Base-by-base conservation (phyloP, 2,329 filamentous ascomycete genomes). In the Sarocladium strictum region DNA sequence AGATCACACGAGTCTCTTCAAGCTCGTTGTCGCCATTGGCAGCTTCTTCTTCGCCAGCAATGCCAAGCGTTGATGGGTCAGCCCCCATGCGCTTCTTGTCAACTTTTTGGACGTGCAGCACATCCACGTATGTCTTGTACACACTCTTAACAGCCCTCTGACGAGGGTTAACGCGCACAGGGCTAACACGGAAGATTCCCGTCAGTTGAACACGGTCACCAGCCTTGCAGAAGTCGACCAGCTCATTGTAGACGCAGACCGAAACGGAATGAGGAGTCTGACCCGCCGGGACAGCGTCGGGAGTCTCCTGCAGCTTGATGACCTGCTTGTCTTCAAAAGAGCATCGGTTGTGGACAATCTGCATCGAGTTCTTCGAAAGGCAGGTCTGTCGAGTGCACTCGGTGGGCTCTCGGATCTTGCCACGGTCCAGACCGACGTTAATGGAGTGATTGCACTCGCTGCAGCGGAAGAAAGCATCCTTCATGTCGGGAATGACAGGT, bases 401-500 rank as follows among this genome's bases (percentile, higher is more conserved):
- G 1, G 90, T 97, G 2, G 94, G 94, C 69, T 99, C 94, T 21
- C 90, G 86, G 64, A 99, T 99, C 74, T 93, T 94, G 69, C 95
- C 94, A 64, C 94, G 87, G 67, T 99, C 94, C 64, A 99, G 87
- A 55, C 91, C 88, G 54, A 97, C 90, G 59, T 88, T 89, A 58
- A 96, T 84, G 3, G 89, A 93, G 71, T 97, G 90, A 64, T 91
- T 90, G 72, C 94, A 99, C 24, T 93, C 84, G 56, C 90, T 89
- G 73, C 94, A 99, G 59, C 90, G 88, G 82, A 99, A 99, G 74
- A 96, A 97, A 0, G 94, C 94, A 67, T 96, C 90, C 73, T 95
- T 97, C 95, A 99, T 99, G 64, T 99, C 94, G 0, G 94, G 94
- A 60, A 99, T 97, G 60, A 99, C 89, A 1, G 94, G 91, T 0